These are phyloP conservation scores for Euphorbia pulcherrima DNA, from an alignment of 345 rosid species.

Conservation along the genomic window DNA sequence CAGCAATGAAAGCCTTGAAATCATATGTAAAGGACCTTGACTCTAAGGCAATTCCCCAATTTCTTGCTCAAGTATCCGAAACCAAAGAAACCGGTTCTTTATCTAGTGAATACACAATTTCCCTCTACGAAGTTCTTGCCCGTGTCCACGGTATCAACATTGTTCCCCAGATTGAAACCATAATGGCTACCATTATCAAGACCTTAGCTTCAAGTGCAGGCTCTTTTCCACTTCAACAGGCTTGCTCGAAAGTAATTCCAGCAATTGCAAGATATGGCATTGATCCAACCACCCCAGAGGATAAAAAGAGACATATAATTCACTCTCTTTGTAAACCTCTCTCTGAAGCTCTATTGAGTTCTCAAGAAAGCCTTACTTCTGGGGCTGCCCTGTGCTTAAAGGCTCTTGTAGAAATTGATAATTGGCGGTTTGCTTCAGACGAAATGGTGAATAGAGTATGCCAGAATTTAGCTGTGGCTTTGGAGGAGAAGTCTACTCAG, in stretches of 20 bases:
- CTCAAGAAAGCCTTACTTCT: slow-evolving; percentile 76
- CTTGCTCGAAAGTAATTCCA: slow-evolving; percentile 88
- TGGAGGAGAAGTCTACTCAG: slow-evolving; percentile 74
- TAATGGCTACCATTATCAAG: slow-evolving; percentile 77
- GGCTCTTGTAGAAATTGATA: slow-evolving; percentile 83
- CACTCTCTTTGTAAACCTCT: slow-evolving; percentile 87
- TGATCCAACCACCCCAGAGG: slow-evolving; percentile 64
- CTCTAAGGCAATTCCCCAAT: slow-evolving; percentile 70
- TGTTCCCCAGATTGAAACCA: slow-evolving; percentile 81
- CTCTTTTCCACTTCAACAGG: slow-evolving; percentile 93
- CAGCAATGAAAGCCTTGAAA: slow-evolving; percentile 79
- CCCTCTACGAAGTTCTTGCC: slow-evolving; percentile 90
- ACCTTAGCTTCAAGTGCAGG: slow-evolving; percentile 88
- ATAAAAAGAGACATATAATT: slow-evolving; percentile 65
- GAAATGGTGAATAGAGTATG: slow-evolving; percentile 90
- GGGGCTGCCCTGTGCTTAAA: slow-evolving; percentile 90
- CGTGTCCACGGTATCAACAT: slow-evolving; percentile 90
- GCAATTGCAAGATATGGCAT: slow-evolving; percentile 91
- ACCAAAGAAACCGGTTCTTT: slow-evolving; percentile 79
- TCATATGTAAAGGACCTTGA: slow-evolving; percentile 78
- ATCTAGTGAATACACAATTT: slow-evolving; percentile 81
- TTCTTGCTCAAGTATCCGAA: slow-evolving; percentile 85
- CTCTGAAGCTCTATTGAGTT: slow-evolving; percentile 61
- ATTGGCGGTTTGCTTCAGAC: slow-evolving; percentile 86
- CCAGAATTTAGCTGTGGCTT: slow-evolving; percentile 80